Percentiles rank a stretch among this genome's conserved stretches.
Conservation (phyloP, 1,284 basidiomycete genomes). For the Pholiota adiposa region DNA sequence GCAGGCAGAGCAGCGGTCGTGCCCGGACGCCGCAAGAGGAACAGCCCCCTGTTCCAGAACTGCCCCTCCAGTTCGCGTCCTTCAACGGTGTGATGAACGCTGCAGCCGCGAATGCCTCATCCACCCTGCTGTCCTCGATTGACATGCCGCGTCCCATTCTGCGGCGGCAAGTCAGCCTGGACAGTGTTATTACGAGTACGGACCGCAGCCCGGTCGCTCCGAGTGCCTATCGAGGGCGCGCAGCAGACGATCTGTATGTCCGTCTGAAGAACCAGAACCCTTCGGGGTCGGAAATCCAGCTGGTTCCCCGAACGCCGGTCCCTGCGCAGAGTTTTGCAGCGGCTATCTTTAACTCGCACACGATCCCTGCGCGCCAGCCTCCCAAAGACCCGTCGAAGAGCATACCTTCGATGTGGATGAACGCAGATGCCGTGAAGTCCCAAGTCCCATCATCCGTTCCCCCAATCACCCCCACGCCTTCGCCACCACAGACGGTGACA, state of each 20-base stretch:
- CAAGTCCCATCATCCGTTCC: not conserved
- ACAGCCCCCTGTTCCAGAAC: conserved; percentile 43
- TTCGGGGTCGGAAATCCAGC: conserved; percentile 31
- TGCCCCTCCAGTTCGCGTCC: conserved; percentile 37
- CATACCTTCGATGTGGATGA: conserved; percentile 47
- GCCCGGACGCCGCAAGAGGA: conserved; percentile 29
- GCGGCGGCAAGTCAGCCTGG: conserved; percentile 25
- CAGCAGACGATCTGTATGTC: conserved; percentile 37
- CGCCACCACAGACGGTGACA: not conserved
- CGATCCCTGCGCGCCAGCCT: conserved; percentile 17
- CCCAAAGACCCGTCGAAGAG: conserved; percentile 24
- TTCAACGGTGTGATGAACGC: conserved; percentile 19
- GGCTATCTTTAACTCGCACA: conserved; percentile 16
- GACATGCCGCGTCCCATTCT: conserved; percentile 7
- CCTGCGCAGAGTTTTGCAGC: conserved; percentile 19
- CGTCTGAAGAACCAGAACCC: conserved; percentile 18
- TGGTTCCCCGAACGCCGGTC: conserved; percentile 34
- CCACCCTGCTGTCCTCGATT: conserved; percentile 21
- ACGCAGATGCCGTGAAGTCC: conserved; percentile 38
- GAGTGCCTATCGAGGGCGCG: conserved; percentile 21
- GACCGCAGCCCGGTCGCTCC: conserved; percentile 8
- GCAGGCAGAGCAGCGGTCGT: conserved; percentile 25
- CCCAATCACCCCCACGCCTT: not conserved
- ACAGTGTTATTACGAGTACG: conserved; percentile 23
- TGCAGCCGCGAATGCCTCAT: conserved; percentile 27